phyloP scores from a whole-genome alignment of 768 basidiomycete species.

The Auricularia cornea region DNA sequence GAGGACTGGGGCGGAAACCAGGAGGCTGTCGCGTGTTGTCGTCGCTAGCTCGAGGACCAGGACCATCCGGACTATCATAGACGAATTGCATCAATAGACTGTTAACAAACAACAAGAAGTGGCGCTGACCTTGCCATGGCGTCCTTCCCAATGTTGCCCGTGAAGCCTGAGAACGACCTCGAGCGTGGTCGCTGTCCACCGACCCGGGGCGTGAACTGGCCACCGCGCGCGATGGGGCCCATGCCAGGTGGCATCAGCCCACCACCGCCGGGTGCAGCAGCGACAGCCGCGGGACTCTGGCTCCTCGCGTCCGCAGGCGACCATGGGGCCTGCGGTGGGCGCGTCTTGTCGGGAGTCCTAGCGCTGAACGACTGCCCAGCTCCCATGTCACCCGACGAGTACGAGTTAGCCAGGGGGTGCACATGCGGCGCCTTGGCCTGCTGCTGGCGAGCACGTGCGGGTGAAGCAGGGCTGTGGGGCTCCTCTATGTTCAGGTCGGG shows the following conservation, averaged over 20 bases:
- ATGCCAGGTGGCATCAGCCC: too few relatives aligned
- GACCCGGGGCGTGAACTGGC: constrained; percentile 53
- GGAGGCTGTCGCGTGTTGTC: background rate
- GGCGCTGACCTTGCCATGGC: background rate
- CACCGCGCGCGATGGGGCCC: background rate
- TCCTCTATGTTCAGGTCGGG: background rate
- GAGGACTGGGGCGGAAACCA: background rate
- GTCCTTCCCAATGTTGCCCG: constrained; percentile 5
- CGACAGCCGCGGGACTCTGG: background rate
- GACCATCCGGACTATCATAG: constrained; percentile 3
- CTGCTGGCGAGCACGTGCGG: too few relatives aligned
- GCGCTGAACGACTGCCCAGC: background rate
- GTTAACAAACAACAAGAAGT: background rate
- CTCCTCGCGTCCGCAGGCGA: background rate
- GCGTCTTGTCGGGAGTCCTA: too few relatives aligned
- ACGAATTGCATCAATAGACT: background rate
- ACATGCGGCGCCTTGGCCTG: too few relatives aligned
- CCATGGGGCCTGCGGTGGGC: constrained; percentile 6
- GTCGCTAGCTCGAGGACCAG: background rate
- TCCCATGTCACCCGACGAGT: background rate
- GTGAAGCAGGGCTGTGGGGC: too few relatives aligned
- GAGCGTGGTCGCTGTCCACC: constrained; percentile 47
- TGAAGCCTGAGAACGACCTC: constrained; percentile 66
- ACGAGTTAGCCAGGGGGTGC: background rate
- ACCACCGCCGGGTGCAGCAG: too few relatives aligned